A percentile compares a stretch with the other conserved stretches of the same genome.
Conservation (phyloP, 495 filamentous ascomycete genomes). For the Aspergillus hancockii region DNA sequence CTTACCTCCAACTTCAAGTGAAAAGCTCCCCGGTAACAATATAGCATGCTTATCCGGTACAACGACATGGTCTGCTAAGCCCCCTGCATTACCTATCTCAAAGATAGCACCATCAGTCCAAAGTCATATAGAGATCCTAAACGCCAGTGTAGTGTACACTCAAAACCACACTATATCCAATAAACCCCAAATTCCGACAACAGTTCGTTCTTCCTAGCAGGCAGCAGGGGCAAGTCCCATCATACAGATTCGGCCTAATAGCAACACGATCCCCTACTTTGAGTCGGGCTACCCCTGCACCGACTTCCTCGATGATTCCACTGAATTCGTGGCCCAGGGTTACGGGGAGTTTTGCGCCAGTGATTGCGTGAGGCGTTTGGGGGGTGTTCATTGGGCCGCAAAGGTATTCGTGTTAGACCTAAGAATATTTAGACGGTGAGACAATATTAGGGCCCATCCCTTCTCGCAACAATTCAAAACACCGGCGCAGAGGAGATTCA, state of each 20-base stretch:
- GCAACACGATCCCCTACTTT: constrained; percentile 57
- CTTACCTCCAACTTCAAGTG: constrained; percentile 33
- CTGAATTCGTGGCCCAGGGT: constrained; percentile 66
- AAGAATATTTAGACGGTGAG: not conserved
- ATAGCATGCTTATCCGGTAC: constrained; percentile 36
- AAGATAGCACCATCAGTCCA: not conserved
- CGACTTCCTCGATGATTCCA: constrained; percentile 59
- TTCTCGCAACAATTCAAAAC: not conserved
- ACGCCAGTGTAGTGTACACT: not conserved
- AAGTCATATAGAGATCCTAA: constrained; percentile 2
- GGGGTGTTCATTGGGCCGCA: constrained; percentile 47
- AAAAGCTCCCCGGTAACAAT: constrained; percentile 24
- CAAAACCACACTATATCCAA: constrained; percentile 55
- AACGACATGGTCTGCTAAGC: constrained; percentile 57
- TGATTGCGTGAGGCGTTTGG: constrained; percentile 57
- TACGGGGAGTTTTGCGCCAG: constrained; percentile 54
- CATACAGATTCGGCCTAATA: constrained; percentile 60
- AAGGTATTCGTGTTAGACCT: constrained; percentile 16
- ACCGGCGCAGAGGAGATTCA: not conserved
- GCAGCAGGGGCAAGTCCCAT: constrained; percentile 57
- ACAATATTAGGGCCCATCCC: too few relatives aligned
- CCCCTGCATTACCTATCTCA: constrained; percentile 41
- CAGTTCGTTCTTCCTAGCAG: constrained; percentile 51
- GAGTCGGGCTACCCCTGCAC: constrained; percentile 49
- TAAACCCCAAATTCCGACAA: constrained; percentile 60